A percentile compares a stretch with the other conserved stretches of the same genome.
phyloP scores from a whole-genome alignment of 2,329 filamentous ascomycete species.

The Fusarium sp. region DNA sequence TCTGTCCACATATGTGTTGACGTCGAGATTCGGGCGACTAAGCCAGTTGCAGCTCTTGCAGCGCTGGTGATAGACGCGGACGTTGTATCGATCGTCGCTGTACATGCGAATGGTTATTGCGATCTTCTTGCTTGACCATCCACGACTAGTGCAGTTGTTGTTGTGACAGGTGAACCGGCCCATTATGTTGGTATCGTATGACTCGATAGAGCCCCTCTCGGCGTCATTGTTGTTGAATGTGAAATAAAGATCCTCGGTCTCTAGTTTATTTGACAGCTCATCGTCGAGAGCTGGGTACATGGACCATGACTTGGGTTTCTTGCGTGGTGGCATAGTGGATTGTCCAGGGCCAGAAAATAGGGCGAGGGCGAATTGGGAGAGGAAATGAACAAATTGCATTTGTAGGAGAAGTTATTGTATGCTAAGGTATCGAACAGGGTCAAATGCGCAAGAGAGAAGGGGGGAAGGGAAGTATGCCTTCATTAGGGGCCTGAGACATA shows the following conservation, averaged over 20 bases:
- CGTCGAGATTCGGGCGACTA: slow-evolving; percentile 43
- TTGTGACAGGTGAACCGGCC: slow-evolving; percentile 50
- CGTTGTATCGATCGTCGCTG: slow-evolving; percentile 48
- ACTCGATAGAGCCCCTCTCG: slow-evolving; percentile 14
- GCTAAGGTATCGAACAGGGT: no score
- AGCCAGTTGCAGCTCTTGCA: slow-evolving; percentile 48
- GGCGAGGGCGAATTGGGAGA: background rate
- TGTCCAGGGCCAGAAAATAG: background rate
- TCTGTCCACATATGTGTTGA: slow-evolving; percentile 49
- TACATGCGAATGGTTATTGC: slow-evolving; percentile 51
- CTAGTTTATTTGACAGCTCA: slow-evolving; percentile 21
- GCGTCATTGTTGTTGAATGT: slow-evolving; percentile 40
- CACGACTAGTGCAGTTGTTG: slow-evolving; percentile 21
- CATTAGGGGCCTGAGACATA: background rate
- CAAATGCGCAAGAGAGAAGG: background rate
- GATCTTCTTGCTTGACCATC: slow-evolving; percentile 51
- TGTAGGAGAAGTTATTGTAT: background rate
- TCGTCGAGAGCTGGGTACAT: slow-evolving; percentile 36
- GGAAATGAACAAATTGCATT: no score
- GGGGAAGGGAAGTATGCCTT: background rate
- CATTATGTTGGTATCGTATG: slow-evolving; percentile 48
- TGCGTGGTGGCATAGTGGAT: background rate
- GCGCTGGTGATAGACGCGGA: slow-evolving; percentile 51
- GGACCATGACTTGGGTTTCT: slow-evolving; percentile 20
- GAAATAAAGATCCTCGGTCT: slow-evolving; percentile 26